Base-by-base conservation (phyloP, 1,284 basidiomycete species). In the Sporisorium sorghi region DNA sequence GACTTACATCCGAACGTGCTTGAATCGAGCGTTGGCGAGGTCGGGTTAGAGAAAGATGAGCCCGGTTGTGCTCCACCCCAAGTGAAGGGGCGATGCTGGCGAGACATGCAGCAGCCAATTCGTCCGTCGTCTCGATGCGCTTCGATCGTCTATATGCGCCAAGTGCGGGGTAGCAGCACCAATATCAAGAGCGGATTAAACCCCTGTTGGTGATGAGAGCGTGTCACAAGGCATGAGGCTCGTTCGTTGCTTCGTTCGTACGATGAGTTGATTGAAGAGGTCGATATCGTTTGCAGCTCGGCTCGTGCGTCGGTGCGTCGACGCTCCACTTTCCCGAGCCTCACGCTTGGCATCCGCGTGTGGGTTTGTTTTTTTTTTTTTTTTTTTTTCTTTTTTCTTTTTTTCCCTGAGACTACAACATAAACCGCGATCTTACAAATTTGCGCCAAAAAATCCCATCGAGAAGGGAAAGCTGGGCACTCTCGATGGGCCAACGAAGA, bases 31-130 rank as follows among this genome's bases (percentile, higher is more conserved):
- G 40, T 17, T 12, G 63, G 70, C 28, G 63, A 67, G 33, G 46
- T 63, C 1, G 63, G 55, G 28, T 57, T 44, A 15, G 59, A 53
- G 21, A 67, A 59, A n/a, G 64, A 67, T 2, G 59, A 56, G 26
- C 64, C 70, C 15, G 52, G 33, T 35, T 60, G 64, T 30, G 59
- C 51, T 14, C 70, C 70, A 11, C 70, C 70, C 70, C 70, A 73
- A 15, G 70, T 73, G 47, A 63, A 57, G 19, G 70, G 64, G 15
- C 70, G 63, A 46, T 67, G 46, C 42, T 64, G 58, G 19, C 49
- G 59, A 28, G 69, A 71, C 68, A 71, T 71, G 33, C 6, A 15
- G 19, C n/a, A 21, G 24, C 12, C 40, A 21, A 6, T 28, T 17
- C 24, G 9, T 42, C 8, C 12, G 23, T 4, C 52, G 28, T 19